Evolutionary conservation across 1,284 basidiomycete genomes (phyloP).

Genomic region (Psilocybe mexicana): DNA sequence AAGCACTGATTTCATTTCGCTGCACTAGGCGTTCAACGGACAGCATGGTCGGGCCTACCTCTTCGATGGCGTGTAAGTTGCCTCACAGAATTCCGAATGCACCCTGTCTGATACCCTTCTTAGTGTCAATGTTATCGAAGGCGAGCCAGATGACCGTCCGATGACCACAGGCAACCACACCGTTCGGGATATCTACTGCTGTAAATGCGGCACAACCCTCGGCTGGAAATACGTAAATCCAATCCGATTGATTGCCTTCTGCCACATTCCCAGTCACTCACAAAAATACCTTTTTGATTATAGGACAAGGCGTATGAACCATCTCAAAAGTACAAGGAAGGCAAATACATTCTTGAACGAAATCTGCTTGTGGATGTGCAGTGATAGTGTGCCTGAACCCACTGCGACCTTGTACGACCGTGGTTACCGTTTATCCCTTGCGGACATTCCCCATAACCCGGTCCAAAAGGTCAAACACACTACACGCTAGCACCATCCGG

Average conservation of each 20-base stretch:
- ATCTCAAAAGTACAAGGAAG: conserved; percentile 97
- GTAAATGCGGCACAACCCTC: conserved; percentile 81
- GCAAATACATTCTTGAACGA: conserved; percentile 95
- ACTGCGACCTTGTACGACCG: conserved; percentile 1
- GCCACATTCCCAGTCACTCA: not conserved
- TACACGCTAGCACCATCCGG: conserved; percentile 16
- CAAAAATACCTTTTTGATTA: not conserved
- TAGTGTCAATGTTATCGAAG: conserved; percentile 89
- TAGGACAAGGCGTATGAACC: conserved; percentile 91
- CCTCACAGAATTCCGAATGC: conserved; percentile 11
- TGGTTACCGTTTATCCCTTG: conserved; percentile 17
- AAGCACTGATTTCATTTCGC: conserved; percentile 12
- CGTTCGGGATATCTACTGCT: conserved; percentile 92
- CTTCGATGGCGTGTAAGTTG: conserved; percentile 85
- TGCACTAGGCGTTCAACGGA: conserved; percentile 81
- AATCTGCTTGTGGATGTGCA: conserved; percentile 84
- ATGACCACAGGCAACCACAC: conserved; percentile 98
- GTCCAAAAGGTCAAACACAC: conserved; percentile 8
- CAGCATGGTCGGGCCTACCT: conserved; percentile 95
- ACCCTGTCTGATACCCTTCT: conserved; percentile 8
- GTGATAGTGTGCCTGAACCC: conserved; percentile 34
- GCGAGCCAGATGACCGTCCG: conserved; percentile 85
- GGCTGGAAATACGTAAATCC: conserved; percentile 97
- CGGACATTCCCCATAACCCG: conserved; percentile 4
- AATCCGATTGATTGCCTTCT: conserved; percentile 12